Evolutionary conservation across 2,329 filamentous ascomycete species (phyloP).

Genomic region (Zymoseptoria tritici): DNA sequence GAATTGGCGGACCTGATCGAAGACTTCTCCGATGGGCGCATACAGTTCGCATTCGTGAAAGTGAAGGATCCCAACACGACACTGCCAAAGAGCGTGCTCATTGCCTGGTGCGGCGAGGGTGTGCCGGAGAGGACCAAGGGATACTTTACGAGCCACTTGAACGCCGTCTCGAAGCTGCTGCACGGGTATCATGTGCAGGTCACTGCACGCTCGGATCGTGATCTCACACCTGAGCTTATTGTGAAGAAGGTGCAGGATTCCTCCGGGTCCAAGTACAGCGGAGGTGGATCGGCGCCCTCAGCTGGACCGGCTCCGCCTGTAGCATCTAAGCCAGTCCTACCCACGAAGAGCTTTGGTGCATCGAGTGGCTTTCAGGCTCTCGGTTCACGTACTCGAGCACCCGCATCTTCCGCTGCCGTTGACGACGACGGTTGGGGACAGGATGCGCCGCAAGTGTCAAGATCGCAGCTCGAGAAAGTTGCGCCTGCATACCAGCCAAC

Average conservation of each 20-base stretch:
- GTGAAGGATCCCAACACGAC: constrained; percentile 89
- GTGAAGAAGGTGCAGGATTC: constrained; percentile 91
- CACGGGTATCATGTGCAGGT: constrained; percentile 97
- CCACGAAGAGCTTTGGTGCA: constrained; percentile 54
- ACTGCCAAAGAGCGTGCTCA: constrained; percentile 84
- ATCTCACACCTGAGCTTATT: constrained; percentile 80
- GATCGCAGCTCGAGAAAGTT: constrained; percentile 85
- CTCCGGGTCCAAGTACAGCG: constrained; percentile 89
- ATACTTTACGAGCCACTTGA: constrained; percentile 92
- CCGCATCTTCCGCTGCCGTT: constrained; percentile 47
- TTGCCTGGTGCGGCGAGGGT: constrained; percentile 95
- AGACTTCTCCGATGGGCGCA: constrained; percentile 91
- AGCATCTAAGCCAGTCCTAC: constrained; percentile 87
- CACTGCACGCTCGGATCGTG: constrained; percentile 82
- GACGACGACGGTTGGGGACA: constrained; percentile 90
- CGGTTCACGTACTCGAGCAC: constrained; percentile 52
- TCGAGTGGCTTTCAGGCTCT: constrained; percentile 58
- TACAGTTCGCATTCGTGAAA: constrained; percentile 95
- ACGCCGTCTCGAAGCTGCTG: constrained; percentile 81
- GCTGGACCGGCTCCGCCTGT: constrained; percentile 60
- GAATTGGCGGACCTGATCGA: constrained; percentile 85
- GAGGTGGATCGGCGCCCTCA: constrained; percentile 47
- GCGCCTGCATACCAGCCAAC: constrained; percentile 88
- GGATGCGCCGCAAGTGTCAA: constrained; percentile 84
- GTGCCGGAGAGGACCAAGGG: constrained; percentile 98